Conservation (phyloP, 805 yeast species). For the Metschnikowia koreensis region DNA sequence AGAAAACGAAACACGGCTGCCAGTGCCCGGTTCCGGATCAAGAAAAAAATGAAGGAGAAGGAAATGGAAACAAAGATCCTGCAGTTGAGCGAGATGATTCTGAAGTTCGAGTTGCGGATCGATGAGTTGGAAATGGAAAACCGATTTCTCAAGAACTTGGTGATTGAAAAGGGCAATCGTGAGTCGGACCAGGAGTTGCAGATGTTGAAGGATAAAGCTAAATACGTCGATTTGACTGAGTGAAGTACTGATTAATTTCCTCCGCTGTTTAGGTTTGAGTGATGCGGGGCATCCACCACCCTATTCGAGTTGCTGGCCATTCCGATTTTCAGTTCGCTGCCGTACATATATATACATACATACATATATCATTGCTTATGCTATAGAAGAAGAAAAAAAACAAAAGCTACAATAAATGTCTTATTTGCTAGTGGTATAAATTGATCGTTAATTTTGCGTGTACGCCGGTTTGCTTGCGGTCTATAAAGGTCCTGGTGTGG, state of each 20-base stretch:
- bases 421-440: too few relatives aligned
- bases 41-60: conserved; percentile 58
- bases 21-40: conserved; percentile 60
- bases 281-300: neutral
- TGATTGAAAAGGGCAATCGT: conserved; percentile 52
- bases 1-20: conserved; percentile 63
- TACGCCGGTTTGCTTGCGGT: neutral
- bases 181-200: conserved; percentile 39
- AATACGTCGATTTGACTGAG: conserved; percentile 3
- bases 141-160: conserved; percentile 51
- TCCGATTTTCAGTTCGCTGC: neutral
- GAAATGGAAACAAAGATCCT: conserved; percentile 53
- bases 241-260: too few relatives aligned
- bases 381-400: too few relatives aligned
- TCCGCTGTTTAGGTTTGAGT: too few relatives aligned
- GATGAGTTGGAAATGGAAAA: conserved; percentile 62
- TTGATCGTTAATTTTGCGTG: too few relatives aligned
- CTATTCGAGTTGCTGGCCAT: neutral
- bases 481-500: conserved; percentile 2
- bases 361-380: too few relatives aligned
- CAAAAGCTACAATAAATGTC: too few relatives aligned
- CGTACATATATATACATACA: too few relatives aligned
- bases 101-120: conserved; percentile 44
- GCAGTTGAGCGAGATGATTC: conserved; percentile 45
- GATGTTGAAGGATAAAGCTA: conserved; percentile 28